A percentile compares a stretch with the other conserved stretches of the same genome.
phyloP scores from a whole-genome alignment of 352 stramenopile genomes.

The Phytopythium mirpurense region DNA sequence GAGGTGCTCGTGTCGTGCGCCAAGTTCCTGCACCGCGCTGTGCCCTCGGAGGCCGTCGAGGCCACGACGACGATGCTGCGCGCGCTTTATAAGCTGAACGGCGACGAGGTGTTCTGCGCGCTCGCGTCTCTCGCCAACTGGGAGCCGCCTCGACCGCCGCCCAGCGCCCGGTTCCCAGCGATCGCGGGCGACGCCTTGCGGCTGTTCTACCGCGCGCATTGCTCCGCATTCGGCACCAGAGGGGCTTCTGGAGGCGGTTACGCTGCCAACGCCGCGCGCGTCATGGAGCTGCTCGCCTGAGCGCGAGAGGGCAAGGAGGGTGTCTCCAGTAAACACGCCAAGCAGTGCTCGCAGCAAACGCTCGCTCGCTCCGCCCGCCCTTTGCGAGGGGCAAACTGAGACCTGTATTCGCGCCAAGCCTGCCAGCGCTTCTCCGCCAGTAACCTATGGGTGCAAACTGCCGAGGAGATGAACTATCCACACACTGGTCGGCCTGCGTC shows the following conservation, averaged over 20 bases:
- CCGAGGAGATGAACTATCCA: constrained; percentile 1
- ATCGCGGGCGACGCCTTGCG: constrained; percentile 22
- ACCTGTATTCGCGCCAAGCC: not conserved
- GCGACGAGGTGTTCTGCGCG: constrained; percentile 67
- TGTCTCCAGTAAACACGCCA: not conserved
- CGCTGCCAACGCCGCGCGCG: not conserved
- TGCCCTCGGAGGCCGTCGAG: constrained; percentile 30
- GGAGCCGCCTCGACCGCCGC: constrained; percentile 33
- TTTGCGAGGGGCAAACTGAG: not conserved
- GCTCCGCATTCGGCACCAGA: not conserved
- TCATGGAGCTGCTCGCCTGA: not conserved
- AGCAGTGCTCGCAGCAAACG: not conserved
- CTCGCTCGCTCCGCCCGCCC: not conserved
- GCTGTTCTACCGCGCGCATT: constrained; percentile 23
- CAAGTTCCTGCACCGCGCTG: constrained; percentile 35
- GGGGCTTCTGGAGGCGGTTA: not conserved
- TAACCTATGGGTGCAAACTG: not conserved
- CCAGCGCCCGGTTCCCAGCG: constrained; percentile 31
- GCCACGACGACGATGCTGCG: constrained; percentile 36
- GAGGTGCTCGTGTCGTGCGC: constrained; percentile 38
- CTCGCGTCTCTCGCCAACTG: constrained; percentile 47
- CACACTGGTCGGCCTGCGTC: too few species aligned
- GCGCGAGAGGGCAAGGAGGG: not conserved
- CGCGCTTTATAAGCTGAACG: constrained; percentile 46
- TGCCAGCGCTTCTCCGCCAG: not conserved